These are phyloP conservation scores for Cladosporium velox DNA, from an alignment of 2,329 filamentous ascomycete genomes.

Conservation along the genomic window DNA sequence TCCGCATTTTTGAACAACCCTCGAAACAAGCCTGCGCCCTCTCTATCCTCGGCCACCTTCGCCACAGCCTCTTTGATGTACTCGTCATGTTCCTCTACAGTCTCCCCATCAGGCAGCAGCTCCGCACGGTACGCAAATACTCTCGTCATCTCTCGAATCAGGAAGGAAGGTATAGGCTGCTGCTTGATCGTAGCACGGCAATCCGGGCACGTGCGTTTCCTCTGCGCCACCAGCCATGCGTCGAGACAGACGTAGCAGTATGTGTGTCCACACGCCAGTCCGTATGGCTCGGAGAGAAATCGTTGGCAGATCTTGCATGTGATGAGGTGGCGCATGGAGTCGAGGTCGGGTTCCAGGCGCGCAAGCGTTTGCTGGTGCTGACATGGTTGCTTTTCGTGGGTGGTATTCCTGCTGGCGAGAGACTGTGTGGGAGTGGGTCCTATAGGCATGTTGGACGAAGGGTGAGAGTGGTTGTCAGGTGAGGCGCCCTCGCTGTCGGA, in stretches of 20 bases:
- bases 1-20: conserved; percentile 54
- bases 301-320: conserved; percentile 70
- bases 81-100: conserved; percentile 60
- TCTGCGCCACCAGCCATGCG: conserved; percentile 48
- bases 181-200: conserved; percentile 62
- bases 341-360: conserved; percentile 51
- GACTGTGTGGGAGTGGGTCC: not conserved
- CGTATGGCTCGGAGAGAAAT: conserved; percentile 70
- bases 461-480: not conserved
- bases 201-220: conserved; percentile 68
- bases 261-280: conserved; percentile 68
- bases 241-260: conserved; percentile 66
- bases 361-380: conserved; percentile 11
- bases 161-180: conserved; percentile 64
- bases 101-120: conserved; percentile 64
- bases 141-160: conserved; percentile 65
- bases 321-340: conserved; percentile 61
- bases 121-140: conserved; percentile 63
- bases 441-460: not conserved
- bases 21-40: conserved; percentile 63
- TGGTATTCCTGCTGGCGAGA: not conserved
- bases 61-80: conserved; percentile 62
- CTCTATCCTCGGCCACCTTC: conserved; percentile 61
- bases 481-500: conserved; percentile 7
- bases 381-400: not conserved